phyloP scores from a whole-genome alignment of 768 basidiomycete genomes.

The Tricholoma flavovirens region DNA sequence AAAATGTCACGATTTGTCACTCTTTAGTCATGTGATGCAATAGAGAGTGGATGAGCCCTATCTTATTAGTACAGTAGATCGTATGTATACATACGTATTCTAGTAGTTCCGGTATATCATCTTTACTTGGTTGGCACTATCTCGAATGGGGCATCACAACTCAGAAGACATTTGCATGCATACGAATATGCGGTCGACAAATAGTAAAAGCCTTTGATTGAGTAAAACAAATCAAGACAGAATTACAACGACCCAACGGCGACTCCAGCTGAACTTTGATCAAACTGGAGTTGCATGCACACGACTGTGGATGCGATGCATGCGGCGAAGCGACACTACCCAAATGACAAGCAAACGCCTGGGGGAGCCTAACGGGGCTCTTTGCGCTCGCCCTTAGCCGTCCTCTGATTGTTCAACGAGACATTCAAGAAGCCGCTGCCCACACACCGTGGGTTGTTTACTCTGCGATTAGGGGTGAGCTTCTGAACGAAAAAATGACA shows the following conservation, averaged over 20 bases:
- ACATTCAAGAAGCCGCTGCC: slow-evolving; percentile 18
- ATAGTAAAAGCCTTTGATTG: background rate
- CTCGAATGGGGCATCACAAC: background rate
- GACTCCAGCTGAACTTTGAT: background rate
- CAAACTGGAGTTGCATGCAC: background rate
- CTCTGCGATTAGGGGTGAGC: slow-evolving; percentile 23
- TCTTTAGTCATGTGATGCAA: too few species aligned
- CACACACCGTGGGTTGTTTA: slow-evolving; percentile 26
- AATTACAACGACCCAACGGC: background rate
- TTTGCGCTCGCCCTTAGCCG: slow-evolving; percentile 3
- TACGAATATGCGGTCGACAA: background rate
- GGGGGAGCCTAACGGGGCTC: background rate
- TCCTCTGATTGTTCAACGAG: slow-evolving; percentile 7
- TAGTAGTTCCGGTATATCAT: too few species aligned
- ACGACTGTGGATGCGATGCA: slow-evolving; percentile 6
- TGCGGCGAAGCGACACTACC: slow-evolving; percentile 18
- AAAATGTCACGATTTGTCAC: too few species aligned
- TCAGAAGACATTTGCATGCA: background rate
- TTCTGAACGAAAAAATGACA: background rate
- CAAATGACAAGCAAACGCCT: slow-evolving; percentile 16
- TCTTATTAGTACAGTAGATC: too few species aligned
- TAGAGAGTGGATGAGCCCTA: too few species aligned
- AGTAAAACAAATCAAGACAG: slow-evolving; percentile 4
- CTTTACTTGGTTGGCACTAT: too few species aligned
- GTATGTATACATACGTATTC: too few species aligned